Evolutionary conservation across 495 filamentous ascomycete species (phyloP).

Genomic region (Aeminium ludgeri): DNA sequence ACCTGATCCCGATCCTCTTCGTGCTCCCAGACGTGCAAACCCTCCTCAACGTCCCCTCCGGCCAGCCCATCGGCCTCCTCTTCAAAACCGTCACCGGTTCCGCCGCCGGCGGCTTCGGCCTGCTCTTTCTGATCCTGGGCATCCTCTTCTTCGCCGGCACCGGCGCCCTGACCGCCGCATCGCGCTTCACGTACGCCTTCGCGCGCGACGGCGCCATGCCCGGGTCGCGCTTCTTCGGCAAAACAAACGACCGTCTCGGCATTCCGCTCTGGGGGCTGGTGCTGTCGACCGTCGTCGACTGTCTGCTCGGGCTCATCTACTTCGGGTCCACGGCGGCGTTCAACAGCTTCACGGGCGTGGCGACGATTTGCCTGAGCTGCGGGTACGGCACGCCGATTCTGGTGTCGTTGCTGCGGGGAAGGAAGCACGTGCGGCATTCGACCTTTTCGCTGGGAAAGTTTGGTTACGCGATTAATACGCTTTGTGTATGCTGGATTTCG

Average conservation of each 20-base stretch:
- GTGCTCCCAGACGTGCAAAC: constrained; percentile 36
- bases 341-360: constrained; percentile 48
- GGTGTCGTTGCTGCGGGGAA: constrained; percentile 36
- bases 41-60: constrained; percentile 36
- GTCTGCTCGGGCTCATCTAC: constrained; percentile 56
- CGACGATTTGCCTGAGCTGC: constrained; percentile 44
- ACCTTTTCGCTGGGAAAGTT: constrained; percentile 35
- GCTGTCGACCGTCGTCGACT: constrained; percentile 41
- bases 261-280: constrained; percentile 53
- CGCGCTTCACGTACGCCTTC: constrained; percentile 32
- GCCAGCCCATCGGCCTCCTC: constrained; percentile 40
- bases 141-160: constrained; percentile 26
- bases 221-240: constrained; percentile 42
- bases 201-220: constrained; percentile 56
- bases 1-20: constrained; percentile 45
- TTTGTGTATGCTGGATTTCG: constrained; percentile 34
- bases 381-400: constrained; percentile 49
- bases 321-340: constrained; percentile 50
- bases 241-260: constrained; percentile 41
- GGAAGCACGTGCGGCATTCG: constrained; percentile 31
- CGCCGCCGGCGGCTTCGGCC: constrained; percentile 47
- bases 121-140: constrained; percentile 56
- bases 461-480: constrained; percentile 35
- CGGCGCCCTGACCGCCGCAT: constrained; percentile 4
- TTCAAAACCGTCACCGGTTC: constrained; percentile 43